These are phyloP conservation scores for Pleurozium schreberi DNA, from an alignment of 225 moss, liverwort and hornwort genomes.

Conservation along the genomic window DNA sequence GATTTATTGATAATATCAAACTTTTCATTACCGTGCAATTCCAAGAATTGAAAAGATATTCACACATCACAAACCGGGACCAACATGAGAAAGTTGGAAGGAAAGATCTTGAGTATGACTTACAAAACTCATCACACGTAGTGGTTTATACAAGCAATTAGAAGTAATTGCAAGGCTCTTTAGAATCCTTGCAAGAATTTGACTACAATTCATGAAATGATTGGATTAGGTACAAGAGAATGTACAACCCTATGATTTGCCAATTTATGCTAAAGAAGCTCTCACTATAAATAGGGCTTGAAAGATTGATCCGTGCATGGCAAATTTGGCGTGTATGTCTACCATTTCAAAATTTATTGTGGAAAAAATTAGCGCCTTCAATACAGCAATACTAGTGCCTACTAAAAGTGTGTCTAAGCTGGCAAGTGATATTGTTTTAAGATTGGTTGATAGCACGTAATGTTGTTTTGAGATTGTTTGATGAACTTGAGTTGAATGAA, in stretches of 20 bases:
- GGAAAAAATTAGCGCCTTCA: neutral
- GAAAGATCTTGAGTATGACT: neutral
- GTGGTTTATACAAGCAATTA: neutral
- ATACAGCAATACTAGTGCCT: neutral
- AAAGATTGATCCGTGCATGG: neutral
- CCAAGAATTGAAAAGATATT: neutral
- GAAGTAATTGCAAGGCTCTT: neutral
- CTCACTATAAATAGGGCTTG: neutral
- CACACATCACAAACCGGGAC: accelerated
- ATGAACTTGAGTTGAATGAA: neutral
- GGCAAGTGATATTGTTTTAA: neutral
- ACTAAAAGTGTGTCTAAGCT: neutral
- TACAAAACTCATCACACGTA: neutral
- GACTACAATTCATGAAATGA: neutral
- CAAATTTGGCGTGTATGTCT: neutral
- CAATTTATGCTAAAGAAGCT: neutral
- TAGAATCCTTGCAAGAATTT: neutral
- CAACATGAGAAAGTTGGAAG: neutral
- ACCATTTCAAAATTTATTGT: neutral
- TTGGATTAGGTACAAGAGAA: neutral
- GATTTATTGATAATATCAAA: neutral
- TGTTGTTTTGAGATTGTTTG: neutral
- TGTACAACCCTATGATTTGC: neutral
- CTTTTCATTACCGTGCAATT: neutral
- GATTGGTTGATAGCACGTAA: neutral